Base-by-base conservation (phyloP, 1,284 basidiomycete genomes). In the Salmacisia buchloeana region DNA sequence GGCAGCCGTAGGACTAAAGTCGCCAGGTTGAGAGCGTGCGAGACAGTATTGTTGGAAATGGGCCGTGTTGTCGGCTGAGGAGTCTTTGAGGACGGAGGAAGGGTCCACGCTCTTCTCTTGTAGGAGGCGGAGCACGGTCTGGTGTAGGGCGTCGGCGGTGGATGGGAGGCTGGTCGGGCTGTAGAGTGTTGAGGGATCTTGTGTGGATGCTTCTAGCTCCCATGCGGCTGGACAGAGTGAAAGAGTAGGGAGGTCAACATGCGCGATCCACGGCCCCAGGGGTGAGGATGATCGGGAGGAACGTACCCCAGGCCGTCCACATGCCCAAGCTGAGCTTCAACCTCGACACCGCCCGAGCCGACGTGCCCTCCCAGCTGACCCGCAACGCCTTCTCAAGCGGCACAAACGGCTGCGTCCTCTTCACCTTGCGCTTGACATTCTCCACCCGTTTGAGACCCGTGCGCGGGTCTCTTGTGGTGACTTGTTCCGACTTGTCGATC, bases 301-400 rank as follows among this genome's bases (percentile, higher is more conserved):
- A n/a, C n/a, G n/a, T n/a, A n/a, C n/a, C n/a, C n/a, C n/a, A n/a
- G n/a, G n/a, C n/a, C n/a, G n/a, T n/a, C n/a, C n/a, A n/a, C n/a
- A 43, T 43, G 41, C 41, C 41, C 41, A 12, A 18, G 41, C 10
- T 43, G 15, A 9, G 41, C 41, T 43, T 43, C 41, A 43, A 43
- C 15, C 41, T 43, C 18, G 15, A 43, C 41, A 43, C 41, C 41
- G 18, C 18, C 3, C 41, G 10, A 6, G 41, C 10, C 10, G 41
- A n/a, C 41, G n/a, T n/a, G n/a, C 82, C 82, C 27, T 84, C 82
- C 88, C 90, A 96, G 58, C 84, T 82, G n/a, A 85, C 82, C 7
- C 83, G 85, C 58, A 54, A n/a, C 29, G 29, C 49, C 29, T 33
- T 54, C 9, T 31, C 29, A 9, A 54, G 21, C 27, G 31, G 29